Evolutionary conservation across 2,329 filamentous ascomycete species (phyloP), one percentile per base, ranked within the genome.

Genomic region (Botrytis medusae): DNA sequence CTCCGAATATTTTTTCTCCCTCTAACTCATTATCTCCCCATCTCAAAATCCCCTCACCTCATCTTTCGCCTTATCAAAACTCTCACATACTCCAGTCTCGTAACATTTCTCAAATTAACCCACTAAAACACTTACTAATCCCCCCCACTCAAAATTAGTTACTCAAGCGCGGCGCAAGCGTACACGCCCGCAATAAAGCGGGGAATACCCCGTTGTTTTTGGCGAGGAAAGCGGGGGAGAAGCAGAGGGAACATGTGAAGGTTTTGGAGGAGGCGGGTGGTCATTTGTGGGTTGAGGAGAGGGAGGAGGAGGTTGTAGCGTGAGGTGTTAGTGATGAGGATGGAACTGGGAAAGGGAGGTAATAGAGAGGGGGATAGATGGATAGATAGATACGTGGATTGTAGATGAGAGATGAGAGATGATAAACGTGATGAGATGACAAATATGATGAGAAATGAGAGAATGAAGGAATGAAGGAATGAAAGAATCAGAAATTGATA

Each of bases 191-290:
- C 60, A 92, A 92, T 80, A 83, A 86, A 65, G 90, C 89, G 16
- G 87, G 90, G 77, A 90, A 91, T 80, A 91, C 90, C 6, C 88
- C 90, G 16, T 83, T 92, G 20, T 91, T 89, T 79, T 83, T 92
- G 20, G 90, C 90, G 8, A 85, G 86, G 76, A 85, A 89, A 80
- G 86, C 85, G 57, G 88, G 88, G 4, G 87, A 87, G 68, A 81
- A 83, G 7, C 32, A 61, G 20, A 37, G 9, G 6, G 86, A 86
- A 72, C 86, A 86, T 72, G 87, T 88, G 0, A 81, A 82, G 69
- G 79, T 92, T 73, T 81, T 92, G 62, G 84, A 83, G 73, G 85
- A 88, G 59, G 88, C 88, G 0, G 90, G 90, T 1, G 90, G 88
- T 0, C 86, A 89, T 79, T 81, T 92, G 25, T 90, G 87, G 84